These are phyloP conservation scores for Monilinia aucupariae DNA, from an alignment of 2,329 filamentous ascomycete species.

Conservation along the genomic window DNA sequence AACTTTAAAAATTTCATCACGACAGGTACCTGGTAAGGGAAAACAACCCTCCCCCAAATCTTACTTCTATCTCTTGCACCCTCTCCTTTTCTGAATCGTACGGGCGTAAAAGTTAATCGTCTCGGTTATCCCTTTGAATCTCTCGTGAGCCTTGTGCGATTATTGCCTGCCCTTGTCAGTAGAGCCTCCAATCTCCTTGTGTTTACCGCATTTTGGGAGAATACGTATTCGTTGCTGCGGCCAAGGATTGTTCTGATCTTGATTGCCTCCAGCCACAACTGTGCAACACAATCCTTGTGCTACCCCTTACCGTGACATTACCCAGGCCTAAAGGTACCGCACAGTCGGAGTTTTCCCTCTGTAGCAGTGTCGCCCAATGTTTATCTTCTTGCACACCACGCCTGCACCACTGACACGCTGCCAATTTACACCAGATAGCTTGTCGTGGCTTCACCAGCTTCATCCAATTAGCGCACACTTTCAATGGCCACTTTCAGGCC, in stretches of 20 bases:
- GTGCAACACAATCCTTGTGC: not conserved
- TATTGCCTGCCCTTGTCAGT: not conserved
- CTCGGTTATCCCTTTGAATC: not conserved
- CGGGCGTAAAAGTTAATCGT: not conserved
- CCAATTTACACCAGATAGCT: conserved; percentile 5
- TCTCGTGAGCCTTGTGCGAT: not conserved
- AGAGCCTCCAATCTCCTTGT: conserved; percentile 9
- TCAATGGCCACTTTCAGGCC: not conserved
- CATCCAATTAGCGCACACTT: not conserved
- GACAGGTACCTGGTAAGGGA: not conserved
- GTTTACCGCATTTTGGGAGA: not conserved
- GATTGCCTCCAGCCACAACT: not conserved
- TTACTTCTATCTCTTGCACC: not conserved
- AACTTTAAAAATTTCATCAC: not conserved
- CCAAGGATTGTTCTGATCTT: not conserved
- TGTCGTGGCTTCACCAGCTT: not conserved
- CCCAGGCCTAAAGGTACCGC: conserved; percentile 4
- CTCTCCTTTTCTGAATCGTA: not conserved
- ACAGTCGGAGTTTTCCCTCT: conserved; percentile 1
- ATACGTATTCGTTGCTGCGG: not conserved
- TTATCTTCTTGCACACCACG: not conserved
- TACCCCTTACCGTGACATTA: conserved; percentile 9
- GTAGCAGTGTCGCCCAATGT: not conserved
- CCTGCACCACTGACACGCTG: conserved; percentile 4
- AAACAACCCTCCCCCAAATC: not conserved